Base-by-base conservation (phyloP, 176 grass and related monocot genomes). In the Neostapfia colusana region DNA sequence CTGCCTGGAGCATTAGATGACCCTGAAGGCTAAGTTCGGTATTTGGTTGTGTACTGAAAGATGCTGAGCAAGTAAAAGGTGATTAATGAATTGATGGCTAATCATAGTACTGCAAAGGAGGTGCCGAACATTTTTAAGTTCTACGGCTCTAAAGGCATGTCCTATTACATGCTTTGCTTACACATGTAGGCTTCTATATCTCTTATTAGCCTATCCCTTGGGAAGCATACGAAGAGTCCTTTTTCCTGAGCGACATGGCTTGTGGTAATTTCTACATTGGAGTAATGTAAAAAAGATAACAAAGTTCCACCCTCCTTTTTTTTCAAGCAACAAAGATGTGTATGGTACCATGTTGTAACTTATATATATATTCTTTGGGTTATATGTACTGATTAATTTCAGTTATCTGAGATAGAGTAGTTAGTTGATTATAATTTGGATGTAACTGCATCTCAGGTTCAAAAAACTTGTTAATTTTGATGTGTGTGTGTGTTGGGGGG, bases 161-260 rank as follows among this genome's bases (percentile, higher is more conserved):
- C 16, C n/a, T n/a, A n/a, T n/a, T 69, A 60, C 63, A 41, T 50
- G 69, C 0, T 65, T 67, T 27, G 41, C 60, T 79, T 65, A 45
- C 36, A 85, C 27, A n/a, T 4, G 4, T 56, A 28, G 17, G 41
- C 46, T 79, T n/a, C n/a, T 43, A 61, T 58, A 48, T 51, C 76
- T 73, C 37, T 66, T 12, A n/a, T 45, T 3, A 15, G 43, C 75
- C 58, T 65, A 78, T 79, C 20, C 27, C 15, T 66, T 46, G 48
- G 50, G 41, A 55, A 78, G 25, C 58, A 85, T 65, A 68, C 2
- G 72, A 84, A 78, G 63, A 16, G 3, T 48, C 45, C 14, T 56
- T 76, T 42, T 83, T 7, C 34, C 55, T 60, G 20, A 50, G 15
- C 15, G 44, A 67, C 70, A 58, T 57, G 70, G 20, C 13, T 67